Evolutionary conservation across 1,139 yeast genomes (phyloP).

Genomic region (Komagataea norvegica): DNA sequence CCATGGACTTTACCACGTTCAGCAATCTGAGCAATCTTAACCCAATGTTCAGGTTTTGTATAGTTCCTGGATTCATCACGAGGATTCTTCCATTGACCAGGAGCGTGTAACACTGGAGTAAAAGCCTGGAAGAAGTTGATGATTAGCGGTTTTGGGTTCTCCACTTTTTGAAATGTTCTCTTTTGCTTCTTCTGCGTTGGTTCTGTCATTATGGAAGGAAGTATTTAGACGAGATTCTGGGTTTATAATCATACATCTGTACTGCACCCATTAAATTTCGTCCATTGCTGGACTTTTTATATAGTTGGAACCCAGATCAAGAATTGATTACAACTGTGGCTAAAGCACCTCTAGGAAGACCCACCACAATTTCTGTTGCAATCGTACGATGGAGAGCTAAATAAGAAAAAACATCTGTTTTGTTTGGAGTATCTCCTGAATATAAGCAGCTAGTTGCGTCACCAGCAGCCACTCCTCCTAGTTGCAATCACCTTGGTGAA

Average conservation of each 20-base stretch:
- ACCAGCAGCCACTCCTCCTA: no score
- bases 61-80: slow-evolving; percentile 14
- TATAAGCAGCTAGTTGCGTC: no score
- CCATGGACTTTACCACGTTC: slow-evolving; percentile 14
- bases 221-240: no score
- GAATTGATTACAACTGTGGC: background rate
- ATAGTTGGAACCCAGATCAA: no score
- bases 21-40: slow-evolving; percentile 13
- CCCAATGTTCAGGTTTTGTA: slow-evolving; percentile 13
- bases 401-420: no score
- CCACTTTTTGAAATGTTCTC: slow-evolving; percentile 8
- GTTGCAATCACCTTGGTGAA: no score
- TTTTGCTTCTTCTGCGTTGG: slow-evolving; percentile 10
- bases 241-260: no score
- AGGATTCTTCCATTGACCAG: slow-evolving; percentile 16
- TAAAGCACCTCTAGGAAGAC: no score
- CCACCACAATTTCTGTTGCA: background rate
- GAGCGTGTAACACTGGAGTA: slow-evolving; percentile 13
- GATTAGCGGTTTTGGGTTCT: slow-evolving; percentile 10
- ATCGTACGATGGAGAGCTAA: background rate
- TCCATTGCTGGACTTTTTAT: no score
- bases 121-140: slow-evolving; percentile 13
- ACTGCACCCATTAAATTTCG: no score
- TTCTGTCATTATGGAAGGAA: no score
- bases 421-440: background rate